Evolutionary conservation across 164 flowering plant genomes (phyloP).

Genomic region (Platanus orientalis): DNA sequence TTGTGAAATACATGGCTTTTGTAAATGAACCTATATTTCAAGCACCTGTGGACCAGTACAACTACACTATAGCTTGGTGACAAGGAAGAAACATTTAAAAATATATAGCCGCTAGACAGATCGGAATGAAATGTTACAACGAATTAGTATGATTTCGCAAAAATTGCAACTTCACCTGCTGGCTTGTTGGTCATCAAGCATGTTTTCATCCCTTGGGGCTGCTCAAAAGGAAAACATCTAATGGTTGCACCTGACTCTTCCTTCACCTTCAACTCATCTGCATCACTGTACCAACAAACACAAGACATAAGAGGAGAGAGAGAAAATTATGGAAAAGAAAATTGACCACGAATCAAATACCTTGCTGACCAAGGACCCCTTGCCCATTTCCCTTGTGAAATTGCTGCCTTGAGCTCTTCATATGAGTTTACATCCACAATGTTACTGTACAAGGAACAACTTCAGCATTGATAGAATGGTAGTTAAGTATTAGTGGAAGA

Average conservation of each 20-base stretch:
- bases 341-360: conserved; percentile 31
- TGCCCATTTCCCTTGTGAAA: conserved; percentile 88
- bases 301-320: neutral
- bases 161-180: conserved; percentile 79
- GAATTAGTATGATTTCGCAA: conserved; percentile 70
- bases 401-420: conserved; percentile 74
- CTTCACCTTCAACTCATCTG: conserved; percentile 75
- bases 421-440: conserved; percentile 86
- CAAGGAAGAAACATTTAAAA: too few species aligned
- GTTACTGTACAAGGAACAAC: conserved; percentile 47
- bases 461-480: too few species aligned
- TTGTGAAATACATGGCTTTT: too few species aligned
- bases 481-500: too few species aligned
- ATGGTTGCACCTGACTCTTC: conserved; percentile 95
- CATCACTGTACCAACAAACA: conserved; percentile 42
- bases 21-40: too few species aligned
- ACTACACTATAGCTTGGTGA: too few species aligned
- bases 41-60: too few species aligned
- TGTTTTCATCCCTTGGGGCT: conserved; percentile 55
- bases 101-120: too few species aligned
- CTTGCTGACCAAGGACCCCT: conserved; percentile 98
- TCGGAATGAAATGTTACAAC: too few species aligned
- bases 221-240: conserved; percentile 90
- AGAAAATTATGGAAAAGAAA: neutral
- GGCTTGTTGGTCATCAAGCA: conserved; percentile 85